Percentiles rank a stretch among this genome's conserved stretches.
Evolutionary conservation across 495 filamentous ascomycete genomes (phyloP).

Genomic region (Talaromyces liani): DNA sequence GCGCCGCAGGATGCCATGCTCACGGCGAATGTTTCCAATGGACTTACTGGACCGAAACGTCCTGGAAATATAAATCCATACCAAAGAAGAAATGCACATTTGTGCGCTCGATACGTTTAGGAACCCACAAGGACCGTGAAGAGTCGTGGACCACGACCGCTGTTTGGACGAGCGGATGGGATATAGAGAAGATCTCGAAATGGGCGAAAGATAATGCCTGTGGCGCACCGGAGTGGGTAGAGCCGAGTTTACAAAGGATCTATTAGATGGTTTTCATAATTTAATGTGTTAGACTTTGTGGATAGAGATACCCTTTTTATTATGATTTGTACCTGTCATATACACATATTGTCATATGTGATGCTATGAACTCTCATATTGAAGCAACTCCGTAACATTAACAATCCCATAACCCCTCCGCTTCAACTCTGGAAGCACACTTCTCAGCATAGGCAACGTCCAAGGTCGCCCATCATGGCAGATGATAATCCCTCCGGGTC

Average conservation of each 20-base stretch:
- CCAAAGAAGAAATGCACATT: conserved; percentile 17
- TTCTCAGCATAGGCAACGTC: conserved; percentile 67
- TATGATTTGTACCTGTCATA: background rate
- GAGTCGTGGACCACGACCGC: conserved; percentile 14
- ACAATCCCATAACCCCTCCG: conserved; percentile 60
- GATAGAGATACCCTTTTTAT: background rate
- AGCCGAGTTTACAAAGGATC: conserved; percentile 24
- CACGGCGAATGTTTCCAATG: conserved; percentile 21
- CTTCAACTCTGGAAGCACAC: conserved; percentile 61
- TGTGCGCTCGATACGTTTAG: conserved; percentile 21
- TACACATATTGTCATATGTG: background rate
- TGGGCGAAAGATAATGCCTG: conserved; percentile 17
- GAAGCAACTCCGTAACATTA: conserved; percentile 58
- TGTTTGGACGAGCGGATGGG: conserved; percentile 18
- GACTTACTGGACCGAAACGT: conserved; percentile 17
- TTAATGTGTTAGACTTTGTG: background rate
- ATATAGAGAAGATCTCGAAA: conserved; percentile 21
- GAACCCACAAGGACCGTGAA: conserved; percentile 8
- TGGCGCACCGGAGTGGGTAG: conserved; percentile 20
- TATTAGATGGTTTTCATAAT: conserved; percentile 5
- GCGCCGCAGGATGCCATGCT: conserved; percentile 20
- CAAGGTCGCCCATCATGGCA: conserved; percentile 76
- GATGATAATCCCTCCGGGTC: conserved; percentile 69
- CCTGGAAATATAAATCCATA: background rate
- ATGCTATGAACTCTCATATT: conserved; percentile 1